Base-by-base conservation (phyloP, 306 rosid genomes). In the Cicer pinnatifidum region DNA sequence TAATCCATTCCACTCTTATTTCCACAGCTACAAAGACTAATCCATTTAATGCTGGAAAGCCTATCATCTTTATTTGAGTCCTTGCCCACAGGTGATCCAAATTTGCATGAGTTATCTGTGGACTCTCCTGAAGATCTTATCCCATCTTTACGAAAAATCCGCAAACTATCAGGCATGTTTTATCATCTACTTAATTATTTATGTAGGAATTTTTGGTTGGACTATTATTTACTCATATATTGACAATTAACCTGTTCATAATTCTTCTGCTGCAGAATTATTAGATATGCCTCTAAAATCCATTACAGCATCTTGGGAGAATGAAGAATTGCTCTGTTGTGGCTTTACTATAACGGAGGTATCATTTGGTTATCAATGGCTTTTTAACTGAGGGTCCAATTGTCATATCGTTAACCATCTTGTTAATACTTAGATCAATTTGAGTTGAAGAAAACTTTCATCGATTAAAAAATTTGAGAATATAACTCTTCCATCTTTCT, bases 251-350 rank as follows among this genome's bases (percentile, higher is more conserved):
- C 12, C 58, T 77, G 77, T 64, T 69, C 51, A 10, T 23, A 11
- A 72, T 57, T 76, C 70, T 20, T 64, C 45, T 53, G 12, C 72
- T 66, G 45, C 94, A 89, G 98, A 89, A 73, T 81, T 94, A 72
- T 81, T 94, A 80, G 98, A 94, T 45, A 89, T 91, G 96, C 89
- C 98, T 78, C 80, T 94, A 33, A 92, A 84, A 79, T 91, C 95
- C 40, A 81, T 94, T 67, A 94, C 89, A 8, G 59, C 83, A n/a
- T 84, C 89, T 70, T 94, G 97, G 98, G 97, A 91, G 91, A 86
- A 84, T 76, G 84, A 85, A 71, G 88, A 86, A 62, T 72, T 94
- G 69, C 69, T 64, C 45, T 70, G 65, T 44, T 82, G 90, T 69
- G 88, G 92, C 66, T 94, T 94, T 84, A 82, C 90, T 1, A 16